phyloP scores from a whole-genome alignment of 2,329 filamentous ascomycete genomes.

The Sphaerulina vaccinii region DNA sequence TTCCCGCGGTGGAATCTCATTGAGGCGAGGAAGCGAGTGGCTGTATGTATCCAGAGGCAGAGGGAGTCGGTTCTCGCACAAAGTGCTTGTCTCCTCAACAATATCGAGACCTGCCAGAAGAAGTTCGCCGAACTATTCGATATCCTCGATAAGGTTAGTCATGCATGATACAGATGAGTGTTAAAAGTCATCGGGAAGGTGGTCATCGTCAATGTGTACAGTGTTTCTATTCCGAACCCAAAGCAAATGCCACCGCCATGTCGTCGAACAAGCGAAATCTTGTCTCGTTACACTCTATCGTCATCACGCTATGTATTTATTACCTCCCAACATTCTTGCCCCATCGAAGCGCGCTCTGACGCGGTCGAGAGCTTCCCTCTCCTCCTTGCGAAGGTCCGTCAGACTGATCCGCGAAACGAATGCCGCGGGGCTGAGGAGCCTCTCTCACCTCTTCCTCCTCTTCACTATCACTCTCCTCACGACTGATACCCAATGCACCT shows the following conservation, averaged over 20 bases:
- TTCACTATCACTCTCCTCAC: slow-evolving; percentile 50
- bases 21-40: not conserved
- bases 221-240: not conserved
- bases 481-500: slow-evolving; percentile 65
- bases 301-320: not conserved
- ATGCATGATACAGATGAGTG: not conserved
- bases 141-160: not conserved
- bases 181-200: too few relatives aligned
- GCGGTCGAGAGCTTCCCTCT: slow-evolving; percentile 9
- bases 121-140: slow-evolving; percentile 3
- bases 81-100: slow-evolving; percentile 2
- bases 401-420: slow-evolving; percentile 32
- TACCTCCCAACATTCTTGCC: slow-evolving; percentile 31
- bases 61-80: not conserved
- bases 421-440: slow-evolving; percentile 20
- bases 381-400: slow-evolving; percentile 5
- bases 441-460: slow-evolving; percentile 39
- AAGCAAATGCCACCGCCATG: not conserved
- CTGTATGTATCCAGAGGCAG: not conserved
- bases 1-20: slow-evolving; percentile 3
- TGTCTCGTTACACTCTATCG: not conserved
- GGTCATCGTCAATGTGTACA: too few relatives aligned
- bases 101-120: not conserved
- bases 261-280: not conserved
- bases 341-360: slow-evolving; percentile 34